Evolutionary conservation across 139 green algal species (phyloP).

Genomic region (Choricystis sp.): DNA sequence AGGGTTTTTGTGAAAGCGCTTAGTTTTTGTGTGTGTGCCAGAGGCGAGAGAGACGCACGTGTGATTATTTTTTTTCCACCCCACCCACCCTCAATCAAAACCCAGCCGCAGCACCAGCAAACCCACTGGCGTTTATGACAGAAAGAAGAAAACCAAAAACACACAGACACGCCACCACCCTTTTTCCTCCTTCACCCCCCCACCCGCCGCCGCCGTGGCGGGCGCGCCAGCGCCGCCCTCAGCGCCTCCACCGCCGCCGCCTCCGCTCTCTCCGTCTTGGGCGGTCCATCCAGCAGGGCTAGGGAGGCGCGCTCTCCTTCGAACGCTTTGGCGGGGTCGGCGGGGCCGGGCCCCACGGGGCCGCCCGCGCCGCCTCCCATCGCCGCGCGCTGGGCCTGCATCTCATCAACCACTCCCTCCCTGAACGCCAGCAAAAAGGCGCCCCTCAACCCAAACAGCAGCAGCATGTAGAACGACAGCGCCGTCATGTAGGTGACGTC

Average conservation of each 20-base stretch:
- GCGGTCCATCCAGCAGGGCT: slow-evolving; percentile 9
- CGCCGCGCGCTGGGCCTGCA: slow-evolving; percentile 39
- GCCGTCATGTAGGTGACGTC: slow-evolving; percentile 83
- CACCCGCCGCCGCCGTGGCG: too few relatives aligned
- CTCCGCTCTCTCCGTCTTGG: neutral
- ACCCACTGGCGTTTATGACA: too few relatives aligned
- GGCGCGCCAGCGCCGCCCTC: too few relatives aligned
- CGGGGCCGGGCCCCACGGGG: slow-evolving; percentile 9
- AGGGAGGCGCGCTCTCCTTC: slow-evolving; percentile 45
- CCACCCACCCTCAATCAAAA: too few relatives aligned
- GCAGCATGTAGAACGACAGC: slow-evolving; percentile 83
- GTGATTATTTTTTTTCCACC: neutral
- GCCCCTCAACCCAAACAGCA: slow-evolving; percentile 68
- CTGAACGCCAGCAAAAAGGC: slow-evolving; percentile 66
- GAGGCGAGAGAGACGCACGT: neutral
- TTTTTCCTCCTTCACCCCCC: too few relatives aligned
- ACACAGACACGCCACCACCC: too few relatives aligned
- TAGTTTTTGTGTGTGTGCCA: neutral
- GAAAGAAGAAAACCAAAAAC: too few relatives aligned
- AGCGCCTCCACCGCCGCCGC: too few relatives aligned
- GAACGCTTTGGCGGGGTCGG: slow-evolving; percentile 51
- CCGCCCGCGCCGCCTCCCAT: slow-evolving; percentile 17
- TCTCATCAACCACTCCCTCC: slow-evolving; percentile 63
- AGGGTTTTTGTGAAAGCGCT: neutral
- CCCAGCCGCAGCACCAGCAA: too few relatives aligned